Evolutionary conservation across 2,329 filamentous ascomycete species (phyloP).

Genomic region (Hortaea sp.): DNA sequence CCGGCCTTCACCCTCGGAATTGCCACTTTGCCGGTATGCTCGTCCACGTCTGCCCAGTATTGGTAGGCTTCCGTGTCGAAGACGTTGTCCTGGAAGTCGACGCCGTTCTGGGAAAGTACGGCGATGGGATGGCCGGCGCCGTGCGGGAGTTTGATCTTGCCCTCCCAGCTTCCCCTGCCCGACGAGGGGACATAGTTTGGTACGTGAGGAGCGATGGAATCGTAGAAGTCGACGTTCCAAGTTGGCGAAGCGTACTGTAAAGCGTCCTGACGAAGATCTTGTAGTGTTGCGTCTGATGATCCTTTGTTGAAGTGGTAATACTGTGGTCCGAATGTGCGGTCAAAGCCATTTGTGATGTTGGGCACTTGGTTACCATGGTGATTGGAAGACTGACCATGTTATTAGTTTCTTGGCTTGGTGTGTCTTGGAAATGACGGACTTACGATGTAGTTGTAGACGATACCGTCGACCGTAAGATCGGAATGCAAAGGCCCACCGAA

Average conservation of each 20-base stretch:
- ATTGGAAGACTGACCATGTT: constrained; percentile 37
- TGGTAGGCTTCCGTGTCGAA: constrained; percentile 47
- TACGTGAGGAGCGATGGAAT: constrained; percentile 50
- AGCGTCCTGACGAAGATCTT: constrained; percentile 46
- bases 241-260: constrained; percentile 38
- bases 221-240: constrained; percentile 54
- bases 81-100: constrained; percentile 51
- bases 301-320: constrained; percentile 56
- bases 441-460: constrained; percentile 54
- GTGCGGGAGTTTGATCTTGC: constrained; percentile 42
- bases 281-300: constrained; percentile 34
- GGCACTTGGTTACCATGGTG: constrained; percentile 54
- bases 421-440: not conserved
- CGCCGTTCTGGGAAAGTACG: constrained; percentile 42
- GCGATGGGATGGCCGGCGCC: constrained; percentile 45
- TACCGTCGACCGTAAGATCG: constrained; percentile 54
- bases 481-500: constrained; percentile 53
- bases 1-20: constrained; percentile 48
- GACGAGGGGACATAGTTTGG: constrained; percentile 48
- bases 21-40: constrained; percentile 1
- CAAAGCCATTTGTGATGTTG: constrained; percentile 55
- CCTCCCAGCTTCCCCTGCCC: constrained; percentile 41
- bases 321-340: constrained; percentile 55
- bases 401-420: not conserved
- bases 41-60: constrained; percentile 49